Conservation (phyloP, 2,329 filamentous ascomycete genomes). For the Tolypocladium ophioglossoides region DNA sequence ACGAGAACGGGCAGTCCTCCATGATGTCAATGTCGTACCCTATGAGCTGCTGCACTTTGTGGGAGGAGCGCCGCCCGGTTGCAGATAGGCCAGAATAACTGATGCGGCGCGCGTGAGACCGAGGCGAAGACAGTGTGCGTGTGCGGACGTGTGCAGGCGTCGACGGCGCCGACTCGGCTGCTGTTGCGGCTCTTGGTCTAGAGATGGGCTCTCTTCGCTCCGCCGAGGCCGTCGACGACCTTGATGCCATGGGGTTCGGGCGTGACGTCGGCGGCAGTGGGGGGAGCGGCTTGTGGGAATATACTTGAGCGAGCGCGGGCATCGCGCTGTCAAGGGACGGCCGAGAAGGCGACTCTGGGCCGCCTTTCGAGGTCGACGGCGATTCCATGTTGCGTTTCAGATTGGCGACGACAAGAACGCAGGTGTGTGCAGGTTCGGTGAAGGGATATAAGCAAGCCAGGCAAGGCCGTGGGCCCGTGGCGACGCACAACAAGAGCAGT, state of each 20-base stretch:
- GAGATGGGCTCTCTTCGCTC: neutral
- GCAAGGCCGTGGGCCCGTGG: neutral
- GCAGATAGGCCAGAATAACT: slow-evolving; percentile 2
- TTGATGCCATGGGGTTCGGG: neutral
- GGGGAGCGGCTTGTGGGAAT: slow-evolving; percentile 10
- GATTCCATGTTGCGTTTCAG: neutral
- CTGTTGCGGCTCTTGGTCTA: neutral
- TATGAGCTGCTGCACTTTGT: slow-evolving; percentile 31
- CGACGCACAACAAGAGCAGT: neutral
- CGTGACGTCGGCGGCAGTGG: slow-evolving; percentile 6
- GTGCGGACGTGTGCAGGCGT: neutral
- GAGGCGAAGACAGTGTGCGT: neutral
- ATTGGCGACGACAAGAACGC: neutral
- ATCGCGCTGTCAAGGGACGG: neutral
- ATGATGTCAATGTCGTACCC: slow-evolving; percentile 25
- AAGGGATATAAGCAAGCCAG: neutral
- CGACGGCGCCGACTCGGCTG: neutral
- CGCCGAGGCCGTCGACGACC: neutral
- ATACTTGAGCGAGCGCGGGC: slow-evolving; percentile 5
- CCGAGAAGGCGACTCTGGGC: neutral
- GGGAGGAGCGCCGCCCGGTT: slow-evolving; percentile 17
- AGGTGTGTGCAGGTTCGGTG: neutral
- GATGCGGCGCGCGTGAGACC: neutral
- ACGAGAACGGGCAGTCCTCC: slow-evolving; percentile 2
- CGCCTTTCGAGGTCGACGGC: neutral